Base-by-base conservation (phyloP, 2,329 filamentous ascomycete species). In the Cercospora sp. region DNA sequence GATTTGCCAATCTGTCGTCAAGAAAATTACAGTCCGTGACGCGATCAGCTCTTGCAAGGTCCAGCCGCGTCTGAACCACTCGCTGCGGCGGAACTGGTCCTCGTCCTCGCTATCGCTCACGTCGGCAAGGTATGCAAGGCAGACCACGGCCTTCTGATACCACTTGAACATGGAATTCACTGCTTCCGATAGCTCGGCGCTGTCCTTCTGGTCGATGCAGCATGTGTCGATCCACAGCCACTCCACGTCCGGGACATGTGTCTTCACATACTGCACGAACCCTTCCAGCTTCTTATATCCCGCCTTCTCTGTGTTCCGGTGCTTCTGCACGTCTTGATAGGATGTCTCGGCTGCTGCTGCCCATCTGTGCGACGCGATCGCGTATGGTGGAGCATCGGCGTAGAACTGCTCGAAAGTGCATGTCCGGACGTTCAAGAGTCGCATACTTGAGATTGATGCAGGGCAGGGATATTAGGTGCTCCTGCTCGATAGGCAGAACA, bases 181-280 rank as follows among this genome's bases (percentile, higher is more conserved):
- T 39, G 36, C 36, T n/a, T 39, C 36, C 13, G 36, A 39, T 39
- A 39, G 36, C 36, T 39, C 36, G 1, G 36, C 36, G 13, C 6
- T 39, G 36, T 39, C 2, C 36, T 39, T 39, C 13, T n/a, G 13
- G 36, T 39, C 36, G 36, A 39, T 39, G 36, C 36, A 39, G 36
- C 36, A 39, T 39, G 36, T 39, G 36, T 39, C 36, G 13, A 39
- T 39, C 36, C 36, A 39, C 36, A 39, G 36, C 36, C 36, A 39
- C 36, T 65, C 55, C 61, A 33, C 1, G 87, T 39, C 36, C 2
- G 36, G 36, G 36, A 39, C 36, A n/a, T 39, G 13, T 39, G 13
- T 7, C 36, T 39, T 39, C 36, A 39, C 13, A 39, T 39, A 39
- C 36, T 39, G 36, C 36, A 39, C 36, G 36, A n/a, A 39, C 36